Base-by-base conservation (phyloP, 345 rosid genomes). In the Arabis alpina region DNA sequence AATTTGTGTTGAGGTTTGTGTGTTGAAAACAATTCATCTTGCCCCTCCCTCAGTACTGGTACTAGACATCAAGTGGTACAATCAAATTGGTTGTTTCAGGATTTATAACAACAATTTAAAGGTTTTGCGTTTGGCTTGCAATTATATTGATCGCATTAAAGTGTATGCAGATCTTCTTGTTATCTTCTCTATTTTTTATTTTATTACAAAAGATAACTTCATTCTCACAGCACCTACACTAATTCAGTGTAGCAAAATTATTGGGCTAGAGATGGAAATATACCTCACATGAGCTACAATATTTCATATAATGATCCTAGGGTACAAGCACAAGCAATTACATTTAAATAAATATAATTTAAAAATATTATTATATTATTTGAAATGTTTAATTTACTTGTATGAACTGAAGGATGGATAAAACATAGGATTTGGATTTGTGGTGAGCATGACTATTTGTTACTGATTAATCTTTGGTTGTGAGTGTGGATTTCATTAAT, bases 81-180 rank as follows among this genome's bases (percentile, higher is more conserved):
- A 3, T 2, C 2, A 4, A 10, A n/a, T 0, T 10, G 63, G 45
- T 7, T 41, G 61, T 44, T 24, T 71, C 4, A 62, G 53, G 55
- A 71, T 71, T 24, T 10, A 43, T 12, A 62, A 62, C 62, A 19
- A 62, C 9, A 62, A 44, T 2, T 14, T 71, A 10, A 71, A 62
- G 49, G 8, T 62, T 12, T 36, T 71, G 48, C 51, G 41, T 70
- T 8, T 68, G 9, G 7, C 37, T 16, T 41, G 60, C 53, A 1
- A 4, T 11, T 0, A 25, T 11, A 15, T 59, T 27, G 9, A 23
- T 42, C 10, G 0, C 13, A 54, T 62, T 34, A 55, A 71, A 2
- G 55, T 71, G 62, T 30, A 1, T 5, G 45, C 75, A 10, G 0
- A 16, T 10, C 23, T 13, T 61, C 55, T 61, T 1, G 55, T 53